Conservation (phyloP, 176 grass and related monocot genomes). For the Panicum miliaceum region DNA sequence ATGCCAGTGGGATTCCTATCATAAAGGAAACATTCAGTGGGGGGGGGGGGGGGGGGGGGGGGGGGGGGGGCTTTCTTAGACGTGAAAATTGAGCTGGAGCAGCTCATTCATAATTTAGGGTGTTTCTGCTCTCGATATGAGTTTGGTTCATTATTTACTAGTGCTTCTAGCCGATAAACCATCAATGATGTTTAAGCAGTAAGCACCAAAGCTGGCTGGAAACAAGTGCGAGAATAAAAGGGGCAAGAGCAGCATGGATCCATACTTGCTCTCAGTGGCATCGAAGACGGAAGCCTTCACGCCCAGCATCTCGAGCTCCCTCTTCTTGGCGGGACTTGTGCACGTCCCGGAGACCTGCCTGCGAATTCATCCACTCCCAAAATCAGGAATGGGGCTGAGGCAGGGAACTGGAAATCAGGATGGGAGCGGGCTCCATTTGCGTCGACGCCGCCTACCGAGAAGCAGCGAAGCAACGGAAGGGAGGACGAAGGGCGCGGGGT, state of each 20-base stretch:
- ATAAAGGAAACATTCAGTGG: background rate
- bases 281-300: constrained; percentile 69
- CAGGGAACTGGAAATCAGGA: background rate
- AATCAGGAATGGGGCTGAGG: background rate
- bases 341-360: constrained; percentile 80
- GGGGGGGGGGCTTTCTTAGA: background rate
- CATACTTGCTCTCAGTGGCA: constrained; percentile 50
- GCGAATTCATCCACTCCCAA: background rate
- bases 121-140: background rate
- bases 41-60: background rate
- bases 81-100: background rate
- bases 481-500: background rate
- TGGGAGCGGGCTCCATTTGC: background rate
- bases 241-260: background rate
- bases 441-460: background rate
- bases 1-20: background rate
- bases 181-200: background rate
- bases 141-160: background rate
- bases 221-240: background rate
- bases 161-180: background rate
- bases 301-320: constrained; percentile 65
- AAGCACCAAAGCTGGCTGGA: background rate
- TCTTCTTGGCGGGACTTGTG: constrained; percentile 54
- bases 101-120: background rate
- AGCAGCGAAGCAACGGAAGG: background rate